Percentiles rank a stretch among this genome's conserved stretches.
Evolutionary conservation across 176 grass and related monocot species (phyloP).

Genomic region (Zoysia pacifica): DNA sequence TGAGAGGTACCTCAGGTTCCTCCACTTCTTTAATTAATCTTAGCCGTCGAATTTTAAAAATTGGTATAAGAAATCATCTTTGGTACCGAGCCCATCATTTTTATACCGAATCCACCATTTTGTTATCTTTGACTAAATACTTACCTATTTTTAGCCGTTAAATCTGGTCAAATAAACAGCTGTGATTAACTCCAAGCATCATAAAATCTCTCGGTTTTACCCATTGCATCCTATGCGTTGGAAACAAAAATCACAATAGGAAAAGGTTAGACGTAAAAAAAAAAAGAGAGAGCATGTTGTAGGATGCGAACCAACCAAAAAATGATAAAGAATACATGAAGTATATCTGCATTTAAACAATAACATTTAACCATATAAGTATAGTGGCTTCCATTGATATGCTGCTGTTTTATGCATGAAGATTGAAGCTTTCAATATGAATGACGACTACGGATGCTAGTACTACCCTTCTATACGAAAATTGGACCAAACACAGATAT

Average conservation of each 20-base stretch:
- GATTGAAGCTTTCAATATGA: slow-evolving; percentile 1
- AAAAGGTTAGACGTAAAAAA: neutral
- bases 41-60: no score
- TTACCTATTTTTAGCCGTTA: no score
- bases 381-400: neutral
- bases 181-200: no score
- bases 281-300: neutral
- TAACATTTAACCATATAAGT: slow-evolving; percentile 10
- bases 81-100: no score
- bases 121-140: no score
- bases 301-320: slow-evolving; percentile 6
- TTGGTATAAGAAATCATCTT: no score
- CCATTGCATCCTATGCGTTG: slow-evolving; percentile 59
- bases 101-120: no score
- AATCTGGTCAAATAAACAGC: no score
- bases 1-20: no score
- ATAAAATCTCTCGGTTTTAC: slow-evolving; percentile 43
- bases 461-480: neutral
- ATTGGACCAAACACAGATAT: neutral
- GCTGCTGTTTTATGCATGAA: slow-evolving; percentile 1
- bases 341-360: slow-evolving; percentile 77
- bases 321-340: slow-evolving; percentile 67
- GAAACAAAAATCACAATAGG: slow-evolving; percentile 27
- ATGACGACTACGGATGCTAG: neutral
- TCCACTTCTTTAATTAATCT: no score